These are phyloP conservation scores for Fusarium nodosum DNA, from an alignment of 2,329 filamentous ascomycete species.

Conservation along the genomic window DNA sequence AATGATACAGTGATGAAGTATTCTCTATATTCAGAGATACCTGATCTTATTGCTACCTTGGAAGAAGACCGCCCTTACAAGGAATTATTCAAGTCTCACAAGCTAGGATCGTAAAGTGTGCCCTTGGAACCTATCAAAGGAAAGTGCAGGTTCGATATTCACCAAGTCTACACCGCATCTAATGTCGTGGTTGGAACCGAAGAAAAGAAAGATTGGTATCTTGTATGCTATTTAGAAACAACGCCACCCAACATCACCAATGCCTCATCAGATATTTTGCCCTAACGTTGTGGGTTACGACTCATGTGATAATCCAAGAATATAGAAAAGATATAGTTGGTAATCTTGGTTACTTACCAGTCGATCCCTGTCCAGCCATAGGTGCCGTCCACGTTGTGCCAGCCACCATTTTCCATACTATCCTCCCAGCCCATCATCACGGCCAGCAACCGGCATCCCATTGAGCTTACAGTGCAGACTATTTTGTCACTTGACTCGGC, in stretches of 20 bases:
- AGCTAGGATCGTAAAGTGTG: neutral
- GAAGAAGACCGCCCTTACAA: neutral
- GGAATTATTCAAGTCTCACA: neutral
- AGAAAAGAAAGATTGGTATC: slow-evolving; percentile 32
- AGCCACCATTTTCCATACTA: slow-evolving; percentile 70
- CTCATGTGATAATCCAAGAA: slow-evolving; percentile 2
- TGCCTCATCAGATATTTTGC: slow-evolving; percentile 23
- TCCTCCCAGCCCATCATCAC: slow-evolving; percentile 91
- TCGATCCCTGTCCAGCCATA: slow-evolving; percentile 70
- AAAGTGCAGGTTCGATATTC: neutral
- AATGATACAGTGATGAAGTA: neutral
- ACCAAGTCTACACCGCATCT: neutral
- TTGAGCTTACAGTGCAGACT: slow-evolving; percentile 81
- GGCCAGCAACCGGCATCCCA: slow-evolving; percentile 79
- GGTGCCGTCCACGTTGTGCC: slow-evolving; percentile 84
- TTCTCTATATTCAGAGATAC: neutral
- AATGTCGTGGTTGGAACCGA: slow-evolving; percentile 1
- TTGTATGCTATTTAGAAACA: slow-evolving; percentile 29
- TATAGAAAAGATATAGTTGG: neutral
- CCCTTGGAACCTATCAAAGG: neutral
- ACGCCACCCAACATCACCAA: slow-evolving; percentile 41
- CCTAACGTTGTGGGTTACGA: neutral
- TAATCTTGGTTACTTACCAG: slow-evolving; percentile 46
- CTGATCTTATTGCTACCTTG: neutral
- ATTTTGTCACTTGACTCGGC: slow-evolving; percentile 76